Evolutionary conservation across 495 filamentous ascomycete species (phyloP).

Genomic region (Tuber magnatum): DNA sequence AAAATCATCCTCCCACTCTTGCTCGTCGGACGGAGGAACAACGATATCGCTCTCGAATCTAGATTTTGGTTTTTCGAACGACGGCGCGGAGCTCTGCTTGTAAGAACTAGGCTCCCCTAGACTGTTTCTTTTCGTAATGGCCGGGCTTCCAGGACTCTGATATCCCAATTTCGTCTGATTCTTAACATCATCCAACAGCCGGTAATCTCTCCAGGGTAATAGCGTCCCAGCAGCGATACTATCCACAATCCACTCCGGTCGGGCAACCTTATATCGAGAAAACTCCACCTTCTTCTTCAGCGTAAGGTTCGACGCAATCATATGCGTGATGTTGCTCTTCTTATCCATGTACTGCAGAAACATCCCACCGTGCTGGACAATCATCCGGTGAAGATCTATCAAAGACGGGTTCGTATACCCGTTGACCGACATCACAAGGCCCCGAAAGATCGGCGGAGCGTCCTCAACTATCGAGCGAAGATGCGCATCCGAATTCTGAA

Average conservation of each 20-base stretch:
- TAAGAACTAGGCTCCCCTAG: not conserved
- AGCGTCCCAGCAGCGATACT: conserved; percentile 72
- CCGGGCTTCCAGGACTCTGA: not conserved
- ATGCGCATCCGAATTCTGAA: conserved; percentile 85
- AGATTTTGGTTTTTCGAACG: not conserved
- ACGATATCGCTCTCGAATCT: conserved; percentile 3
- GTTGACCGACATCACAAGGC: conserved; percentile 80
- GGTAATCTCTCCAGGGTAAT: conserved; percentile 75
- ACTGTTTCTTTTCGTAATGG: not conserved
- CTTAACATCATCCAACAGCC: conserved; percentile 69
- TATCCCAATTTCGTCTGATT: conserved; percentile 51
- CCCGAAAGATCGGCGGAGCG: conserved; percentile 78
- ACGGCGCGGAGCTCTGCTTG: not conserved
- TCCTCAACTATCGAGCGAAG: conserved; percentile 54
- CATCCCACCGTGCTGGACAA: conserved; percentile 83
- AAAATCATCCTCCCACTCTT: conserved; percentile 14
- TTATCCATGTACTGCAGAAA: conserved; percentile 93
- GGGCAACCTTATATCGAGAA: conserved; percentile 77
- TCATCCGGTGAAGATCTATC: conserved; percentile 74
- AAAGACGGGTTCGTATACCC: conserved; percentile 89
- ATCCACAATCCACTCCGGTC: conserved; percentile 92
- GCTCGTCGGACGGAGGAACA: conserved; percentile 23
- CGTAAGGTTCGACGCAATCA: conserved; percentile 81
- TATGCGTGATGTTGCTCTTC: conserved; percentile 89
- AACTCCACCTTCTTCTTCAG: conserved; percentile 89